phyloP scores from a whole-genome alignment of 2,329 filamentous ascomycete species.

The Beauveria rudraprayagi region DNA sequence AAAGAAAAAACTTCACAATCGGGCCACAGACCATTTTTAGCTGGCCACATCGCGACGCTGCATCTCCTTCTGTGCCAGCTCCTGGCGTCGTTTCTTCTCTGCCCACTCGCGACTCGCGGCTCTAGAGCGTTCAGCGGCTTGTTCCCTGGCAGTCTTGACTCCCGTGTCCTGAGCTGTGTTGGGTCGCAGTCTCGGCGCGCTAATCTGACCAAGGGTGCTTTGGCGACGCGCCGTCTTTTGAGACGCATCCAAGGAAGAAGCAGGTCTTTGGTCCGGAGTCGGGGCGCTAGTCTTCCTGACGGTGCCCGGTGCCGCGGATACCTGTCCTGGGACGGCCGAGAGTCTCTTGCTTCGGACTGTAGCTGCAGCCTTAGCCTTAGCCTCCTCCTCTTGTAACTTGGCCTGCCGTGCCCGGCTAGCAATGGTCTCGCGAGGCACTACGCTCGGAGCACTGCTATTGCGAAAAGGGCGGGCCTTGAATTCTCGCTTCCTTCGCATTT shows the following conservation, averaged over 20 bases:
- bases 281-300: slow-evolving; percentile 12
- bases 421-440: slow-evolving; percentile 47
- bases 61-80: slow-evolving; percentile 15
- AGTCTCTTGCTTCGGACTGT: slow-evolving; percentile 18
- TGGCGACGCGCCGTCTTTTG: slow-evolving; percentile 8
- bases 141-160: slow-evolving; percentile 47
- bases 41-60: background rate
- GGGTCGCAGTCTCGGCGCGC: slow-evolving; percentile 42
- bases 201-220: slow-evolving; percentile 17
- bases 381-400: slow-evolving; percentile 27
- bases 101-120: slow-evolving; percentile 54
- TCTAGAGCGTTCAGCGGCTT: slow-evolving; percentile 54
- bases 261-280: background rate
- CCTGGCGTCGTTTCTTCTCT: slow-evolving; percentile 45
- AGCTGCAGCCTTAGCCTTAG: slow-evolving; percentile 13
- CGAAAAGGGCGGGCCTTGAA: slow-evolving; percentile 56
- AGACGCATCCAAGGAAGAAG: background rate
- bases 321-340: slow-evolving; percentile 16
- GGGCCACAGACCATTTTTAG: background rate
- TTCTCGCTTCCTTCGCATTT: slow-evolving; percentile 50
- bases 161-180: slow-evolving; percentile 42
- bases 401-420: slow-evolving; percentile 49
- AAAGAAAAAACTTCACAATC: background rate
- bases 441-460: slow-evolving; percentile 31
- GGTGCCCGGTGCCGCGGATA: slow-evolving; percentile 17